Conservation (phyloP, 2,329 filamentous ascomycete species). For the Aspergillus sp. region DNA sequence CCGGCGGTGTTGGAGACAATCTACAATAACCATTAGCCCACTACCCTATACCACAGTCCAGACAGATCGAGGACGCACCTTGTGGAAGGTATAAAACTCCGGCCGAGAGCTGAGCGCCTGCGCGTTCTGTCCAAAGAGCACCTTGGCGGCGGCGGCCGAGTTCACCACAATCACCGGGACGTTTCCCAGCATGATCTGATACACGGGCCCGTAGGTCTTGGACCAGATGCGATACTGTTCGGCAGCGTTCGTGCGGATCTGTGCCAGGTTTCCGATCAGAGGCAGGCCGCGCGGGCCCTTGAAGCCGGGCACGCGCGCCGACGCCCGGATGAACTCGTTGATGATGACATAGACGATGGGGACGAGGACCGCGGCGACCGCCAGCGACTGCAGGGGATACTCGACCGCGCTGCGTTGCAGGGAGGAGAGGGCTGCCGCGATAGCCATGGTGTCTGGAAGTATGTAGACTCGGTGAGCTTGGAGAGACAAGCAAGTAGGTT, state of each 20-base stretch:
- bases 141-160: conserved; percentile 51
- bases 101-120: conserved; percentile 57
- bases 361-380: conserved; percentile 20
- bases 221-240: conserved; percentile 59
- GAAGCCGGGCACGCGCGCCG: conserved; percentile 47
- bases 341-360: conserved; percentile 48
- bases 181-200: conserved; percentile 59
- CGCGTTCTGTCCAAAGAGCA: conserved; percentile 53
- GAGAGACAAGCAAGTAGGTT: not conserved
- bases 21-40: conserved; percentile 28
- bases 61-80: conserved; percentile 35
- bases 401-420: conserved; percentile 19
- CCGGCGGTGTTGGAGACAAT: conserved; percentile 64
- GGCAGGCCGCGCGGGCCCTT: conserved; percentile 52
- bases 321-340: conserved; percentile 50
- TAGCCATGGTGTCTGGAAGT: conserved; percentile 22
- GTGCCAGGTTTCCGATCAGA: conserved; percentile 55
- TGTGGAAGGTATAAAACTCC: conserved; percentile 61
- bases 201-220: conserved; percentile 51
- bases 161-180: conserved; percentile 58
- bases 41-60: too few species aligned
- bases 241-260: conserved; percentile 56
- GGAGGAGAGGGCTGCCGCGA: conserved; percentile 21
- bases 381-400: conserved; percentile 22
- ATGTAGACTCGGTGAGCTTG: not conserved